These are phyloP conservation scores for Gonapodya prolifera DNA, from an alignment of 192 early-diverging fungal species.

Conservation along the genomic window DNA sequence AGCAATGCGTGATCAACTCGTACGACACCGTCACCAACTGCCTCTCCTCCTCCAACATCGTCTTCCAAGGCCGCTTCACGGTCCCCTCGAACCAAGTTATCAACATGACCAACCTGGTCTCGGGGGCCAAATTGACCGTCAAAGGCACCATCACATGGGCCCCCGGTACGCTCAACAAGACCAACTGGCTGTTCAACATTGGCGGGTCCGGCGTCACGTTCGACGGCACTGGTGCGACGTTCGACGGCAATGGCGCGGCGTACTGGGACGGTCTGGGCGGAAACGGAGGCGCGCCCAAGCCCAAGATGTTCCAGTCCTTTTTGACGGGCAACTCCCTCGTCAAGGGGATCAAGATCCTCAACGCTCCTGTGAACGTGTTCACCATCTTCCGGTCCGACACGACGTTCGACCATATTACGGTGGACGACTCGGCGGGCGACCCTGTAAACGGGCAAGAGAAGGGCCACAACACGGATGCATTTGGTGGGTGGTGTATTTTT, in stretches of 20 bases:
- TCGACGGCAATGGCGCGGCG: constrained; percentile 23
- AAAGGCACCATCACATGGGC: constrained; percentile 24
- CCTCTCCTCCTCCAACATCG: background rate
- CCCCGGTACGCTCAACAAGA: constrained; percentile 12
- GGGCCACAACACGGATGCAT: constrained; percentile 30
- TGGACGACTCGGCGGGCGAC: constrained; percentile 22
- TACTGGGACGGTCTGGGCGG: constrained; percentile 31
- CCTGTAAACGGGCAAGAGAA: constrained; percentile 1
- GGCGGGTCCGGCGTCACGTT: constrained; percentile 18
- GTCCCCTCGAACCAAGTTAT: constrained; percentile 19
- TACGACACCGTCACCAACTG: background rate
- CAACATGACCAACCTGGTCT: constrained; percentile 21
- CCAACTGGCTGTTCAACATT: constrained; percentile 19
- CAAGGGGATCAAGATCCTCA: constrained; percentile 13
- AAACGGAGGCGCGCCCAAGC: constrained; percentile 25
- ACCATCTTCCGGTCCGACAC: constrained; percentile 18
- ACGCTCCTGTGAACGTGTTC: constrained; percentile 27
- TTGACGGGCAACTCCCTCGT: constrained; percentile 17
- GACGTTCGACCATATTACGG: constrained; percentile 15
- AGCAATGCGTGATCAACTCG: background rate
- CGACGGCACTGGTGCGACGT: constrained; percentile 17
- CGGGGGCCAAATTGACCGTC: constrained; percentile 19
- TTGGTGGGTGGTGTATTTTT: constrained; percentile 9
- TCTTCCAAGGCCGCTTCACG: constrained; percentile 9
- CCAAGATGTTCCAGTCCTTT: constrained; percentile 1